Base-by-base conservation (phyloP, 208 protist species). In the Porcisia hertigi region DNA sequence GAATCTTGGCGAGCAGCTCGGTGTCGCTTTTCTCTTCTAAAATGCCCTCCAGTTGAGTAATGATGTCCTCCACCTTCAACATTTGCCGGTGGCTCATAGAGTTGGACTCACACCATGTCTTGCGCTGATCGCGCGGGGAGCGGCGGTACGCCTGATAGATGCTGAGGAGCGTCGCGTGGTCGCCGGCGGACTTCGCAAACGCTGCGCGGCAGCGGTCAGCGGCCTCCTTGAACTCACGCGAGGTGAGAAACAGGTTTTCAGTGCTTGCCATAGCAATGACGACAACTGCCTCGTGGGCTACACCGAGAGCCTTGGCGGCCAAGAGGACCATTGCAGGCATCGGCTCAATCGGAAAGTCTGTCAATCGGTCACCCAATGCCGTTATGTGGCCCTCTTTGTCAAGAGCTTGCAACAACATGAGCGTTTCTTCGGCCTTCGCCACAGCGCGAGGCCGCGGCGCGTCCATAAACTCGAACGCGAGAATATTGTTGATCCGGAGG, bases 391-490 rank as follows among this genome's bases (percentile, higher is more conserved):
- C 92, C 16, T 86, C 36, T 20, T 75, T 91, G 81, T 99, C 98
- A 0, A 99, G 86, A 1, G 98, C 98, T 18, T 89, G 94, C 25
- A 99, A 87, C 0, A 94, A 71, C 77, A 98, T 98, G 12, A 99
- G 89, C 62, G 88, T 92, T 72, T 99, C 91, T 80, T 99, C 92
- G 1, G 98, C 98, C 55, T 92, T 89, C 25, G 94, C 85, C 1
- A 99, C 84, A 6, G 97, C 92, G 70, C 92, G 86, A 7, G 80
- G 85, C 30, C 75, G 93, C 58, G 99, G 99, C 58, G 94, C 93
- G 85, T 99, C 99, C 98, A 99, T 99, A 71, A 99, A 99, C 81
- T 99, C 98, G 88, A 99, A 99, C 43, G 95, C 77, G 36, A 99
- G 83, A 45, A 99, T 91, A 80, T 99, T 94, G 73, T 99, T 82